Evolutionary conservation across 1,284 basidiomycete genomes (phyloP).

Genomic region (Boletellus deceptivus): DNA sequence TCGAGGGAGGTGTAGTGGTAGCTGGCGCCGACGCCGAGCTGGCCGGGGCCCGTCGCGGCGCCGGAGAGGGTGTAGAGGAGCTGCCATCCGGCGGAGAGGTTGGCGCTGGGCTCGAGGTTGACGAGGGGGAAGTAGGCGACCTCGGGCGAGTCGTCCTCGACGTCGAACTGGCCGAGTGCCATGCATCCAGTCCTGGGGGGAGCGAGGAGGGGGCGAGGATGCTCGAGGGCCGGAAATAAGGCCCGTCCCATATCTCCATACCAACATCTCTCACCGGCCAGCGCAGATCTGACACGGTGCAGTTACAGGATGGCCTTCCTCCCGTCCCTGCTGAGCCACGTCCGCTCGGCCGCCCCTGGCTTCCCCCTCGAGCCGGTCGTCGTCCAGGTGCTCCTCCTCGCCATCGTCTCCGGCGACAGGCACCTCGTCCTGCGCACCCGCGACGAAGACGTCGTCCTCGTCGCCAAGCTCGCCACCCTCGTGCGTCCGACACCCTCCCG

Average conservation of each 20-base stretch:
- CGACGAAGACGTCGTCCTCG: conserved; percentile 58
- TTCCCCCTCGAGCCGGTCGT: conserved; percentile 61
- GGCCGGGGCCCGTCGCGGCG: conserved; percentile 42
- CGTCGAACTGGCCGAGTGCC: conserved; percentile 49
- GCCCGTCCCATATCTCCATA: neutral
- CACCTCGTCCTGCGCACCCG: conserved; percentile 60
- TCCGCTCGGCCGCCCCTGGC: conserved; percentile 42
- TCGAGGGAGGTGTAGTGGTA: conserved; percentile 58
- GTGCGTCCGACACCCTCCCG: conserved; percentile 40
- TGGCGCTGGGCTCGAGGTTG: conserved; percentile 43
- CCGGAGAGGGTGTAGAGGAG: conserved; percentile 53
- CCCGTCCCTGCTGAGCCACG: conserved; percentile 45
- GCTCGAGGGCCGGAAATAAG: conserved; percentile 28
- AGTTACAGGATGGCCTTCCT: conserved; percentile 39
- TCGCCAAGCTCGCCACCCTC: conserved; percentile 52
- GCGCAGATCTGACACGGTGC: conserved; percentile 8
- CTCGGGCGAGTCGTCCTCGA: conserved; percentile 67
- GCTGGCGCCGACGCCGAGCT: conserved; percentile 53
- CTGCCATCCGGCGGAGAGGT: conserved; percentile 62
- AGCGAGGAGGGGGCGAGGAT: conserved; percentile 5
- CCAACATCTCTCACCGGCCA: neutral
- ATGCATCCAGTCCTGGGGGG: conserved; percentile 39
- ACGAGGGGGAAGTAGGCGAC: conserved; percentile 59
- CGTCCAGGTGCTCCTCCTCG: conserved; percentile 64
- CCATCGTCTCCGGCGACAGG: conserved; percentile 57